These are phyloP conservation scores for Salvia rosmarinus DNA, from an alignment of 257 asterid genomes.

Conservation along the genomic window DNA sequence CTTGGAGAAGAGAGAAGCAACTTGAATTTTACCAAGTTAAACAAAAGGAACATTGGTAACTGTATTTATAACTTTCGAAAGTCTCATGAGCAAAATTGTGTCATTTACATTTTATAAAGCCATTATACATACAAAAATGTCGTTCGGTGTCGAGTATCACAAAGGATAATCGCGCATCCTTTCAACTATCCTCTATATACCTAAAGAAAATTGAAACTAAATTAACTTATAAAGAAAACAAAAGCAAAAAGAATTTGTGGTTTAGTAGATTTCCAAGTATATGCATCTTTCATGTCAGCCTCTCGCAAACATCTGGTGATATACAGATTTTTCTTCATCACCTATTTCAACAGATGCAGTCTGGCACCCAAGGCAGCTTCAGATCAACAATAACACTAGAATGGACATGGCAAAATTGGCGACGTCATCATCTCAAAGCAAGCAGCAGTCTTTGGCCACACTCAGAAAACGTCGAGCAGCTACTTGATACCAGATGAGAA, in stretches of 20 bases:
- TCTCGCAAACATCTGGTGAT: slow-evolving; percentile 37
- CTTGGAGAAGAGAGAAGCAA: background rate
- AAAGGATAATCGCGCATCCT: slow-evolving; percentile 48
- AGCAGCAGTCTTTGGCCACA: slow-evolving; percentile 27
- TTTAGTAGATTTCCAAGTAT: slow-evolving; percentile 41
- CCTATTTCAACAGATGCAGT: slow-evolving; percentile 31
- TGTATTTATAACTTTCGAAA: slow-evolving; percentile 31
- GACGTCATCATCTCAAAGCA: slow-evolving; percentile 31
- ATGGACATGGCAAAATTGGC: slow-evolving; percentile 42
- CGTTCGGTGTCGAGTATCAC: slow-evolving; percentile 41
- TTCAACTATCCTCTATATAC: slow-evolving; percentile 70
- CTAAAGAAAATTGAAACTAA: slow-evolving; percentile 41
- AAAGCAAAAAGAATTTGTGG: slow-evolving; percentile 42
- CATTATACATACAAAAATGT: slow-evolving; percentile 63
- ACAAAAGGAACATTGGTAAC: background rate
- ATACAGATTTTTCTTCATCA: slow-evolving; percentile 40
- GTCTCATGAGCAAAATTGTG: slow-evolving; percentile 45
- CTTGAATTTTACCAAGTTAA: background rate
- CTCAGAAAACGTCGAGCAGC: slow-evolving; percentile 21
- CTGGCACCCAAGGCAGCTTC: slow-evolving; percentile 38
- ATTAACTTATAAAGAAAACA: slow-evolving; percentile 36
- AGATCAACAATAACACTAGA: slow-evolving; percentile 35
- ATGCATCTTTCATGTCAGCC: slow-evolving; percentile 40
- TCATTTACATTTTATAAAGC: slow-evolving; percentile 66
- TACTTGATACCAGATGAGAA: slow-evolving; percentile 71